Evolutionary conservation across 352 stramenopile species (phyloP).

Genomic region (Pythium monospermum): DNA sequence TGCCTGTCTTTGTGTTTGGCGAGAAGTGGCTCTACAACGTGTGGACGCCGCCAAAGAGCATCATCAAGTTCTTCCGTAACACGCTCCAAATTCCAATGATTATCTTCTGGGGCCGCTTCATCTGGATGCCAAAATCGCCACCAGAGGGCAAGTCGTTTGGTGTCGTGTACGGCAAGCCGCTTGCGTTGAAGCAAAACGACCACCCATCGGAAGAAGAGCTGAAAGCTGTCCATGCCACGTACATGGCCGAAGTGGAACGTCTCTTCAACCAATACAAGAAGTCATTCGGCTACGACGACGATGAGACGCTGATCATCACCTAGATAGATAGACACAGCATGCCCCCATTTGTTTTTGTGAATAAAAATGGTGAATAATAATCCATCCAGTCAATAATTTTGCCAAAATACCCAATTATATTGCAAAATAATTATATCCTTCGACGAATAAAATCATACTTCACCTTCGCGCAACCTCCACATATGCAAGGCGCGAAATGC

Average conservation of each 20-base stretch:
- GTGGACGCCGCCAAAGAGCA: constrained; percentile 56
- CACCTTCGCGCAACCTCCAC: too few relatives aligned
- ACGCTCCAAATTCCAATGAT: constrained; percentile 72
- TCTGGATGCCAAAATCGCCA: constrained; percentile 64
- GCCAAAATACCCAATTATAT: too few relatives aligned
- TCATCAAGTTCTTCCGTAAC: constrained; percentile 61
- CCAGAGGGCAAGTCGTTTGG: constrained; percentile 63
- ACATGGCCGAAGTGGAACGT: constrained; percentile 55
- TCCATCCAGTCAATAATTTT: too few relatives aligned
- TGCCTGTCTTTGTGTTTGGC: constrained; percentile 73
- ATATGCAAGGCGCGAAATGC: too few relatives aligned
- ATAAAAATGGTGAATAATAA: background rate
- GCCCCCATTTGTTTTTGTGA: background rate
- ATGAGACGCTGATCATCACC: constrained; percentile 65
- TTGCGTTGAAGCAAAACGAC: constrained; percentile 40
- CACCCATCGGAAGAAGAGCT: constrained; percentile 67
- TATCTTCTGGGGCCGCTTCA: constrained; percentile 76
- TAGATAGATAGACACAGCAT: constrained; percentile 18
- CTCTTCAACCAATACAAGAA: constrained; percentile 71
- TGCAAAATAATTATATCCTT: too few relatives aligned
- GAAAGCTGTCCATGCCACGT: constrained; percentile 41
- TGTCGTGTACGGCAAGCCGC: constrained; percentile 71
- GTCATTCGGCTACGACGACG: constrained; percentile 64
- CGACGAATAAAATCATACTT: too few relatives aligned
- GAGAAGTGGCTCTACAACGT: constrained; percentile 82